Base-by-base conservation (phyloP, 768 basidiomycete genomes). In the Filobasidium wieringae region DNA sequence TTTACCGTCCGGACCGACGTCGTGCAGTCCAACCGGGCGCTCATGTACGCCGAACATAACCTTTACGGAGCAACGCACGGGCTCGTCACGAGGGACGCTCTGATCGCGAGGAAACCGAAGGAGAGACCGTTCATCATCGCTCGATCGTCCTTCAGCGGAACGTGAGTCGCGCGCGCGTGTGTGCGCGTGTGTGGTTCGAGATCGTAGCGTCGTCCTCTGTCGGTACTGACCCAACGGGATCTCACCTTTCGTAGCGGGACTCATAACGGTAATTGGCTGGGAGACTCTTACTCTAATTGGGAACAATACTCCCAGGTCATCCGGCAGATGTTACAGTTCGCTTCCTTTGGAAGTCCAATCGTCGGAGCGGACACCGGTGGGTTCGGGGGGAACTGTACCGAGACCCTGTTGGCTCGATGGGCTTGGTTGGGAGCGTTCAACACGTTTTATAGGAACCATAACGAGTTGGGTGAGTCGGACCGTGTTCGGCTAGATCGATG, bases 391-490 rank as follows among this genome's bases (percentile, higher is more conserved):
- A 87, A 88, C 69, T 82, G 83, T 7, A 80, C 86, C 63, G 87
- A 88, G 70, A 86, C 88, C 68, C 78, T 89, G 9, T 86, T 85
- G 72, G 83, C 82, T 61, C 80, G 87, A 17, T 89, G 87, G 87
- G 87, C 86, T 86, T 82, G 84, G 69, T 78, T 88, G n/a, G 78
- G 84, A 2, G 87, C 86, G 1, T 88, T 88, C 69, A 79, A 79
- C 27, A 87, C 87, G 5, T 89, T 89, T 77, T 87, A 81, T 71
- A 77, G 87, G 52, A 89, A 88, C 69, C 87, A 88, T 70, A 71
- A 70, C 50, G 64, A 63, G 17, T 60, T 60, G 53, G 81, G 80
- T 24, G 83, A 84, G 36, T 37, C 36, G 36, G n/a, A 37, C n/a
- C 11, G 9, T 37, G n/a, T n/a, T n/a, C n/a, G n/a, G n/a, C 36